Evolutionary conservation across 176 grass and related monocot genomes (phyloP).

Genomic region (Urochloa ruziziensis): DNA sequence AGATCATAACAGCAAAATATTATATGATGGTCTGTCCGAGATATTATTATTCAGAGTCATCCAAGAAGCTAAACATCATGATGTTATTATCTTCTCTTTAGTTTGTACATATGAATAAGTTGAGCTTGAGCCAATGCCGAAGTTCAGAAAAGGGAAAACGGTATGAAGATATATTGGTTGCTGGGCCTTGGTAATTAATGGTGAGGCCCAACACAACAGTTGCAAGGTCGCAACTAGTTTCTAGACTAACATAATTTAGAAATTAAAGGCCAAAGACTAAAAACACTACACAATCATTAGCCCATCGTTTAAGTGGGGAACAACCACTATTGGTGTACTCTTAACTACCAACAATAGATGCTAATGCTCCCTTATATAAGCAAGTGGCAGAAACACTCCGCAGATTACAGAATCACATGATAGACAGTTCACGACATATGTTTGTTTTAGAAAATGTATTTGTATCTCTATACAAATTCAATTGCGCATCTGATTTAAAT

Average conservation of each 20-base stretch:
- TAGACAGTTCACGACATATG: neutral
- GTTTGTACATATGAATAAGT: neutral
- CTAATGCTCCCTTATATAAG: neutral
- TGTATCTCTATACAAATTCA: neutral
- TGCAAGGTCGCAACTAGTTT: neutral
- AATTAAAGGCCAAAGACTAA: constrained; percentile 4
- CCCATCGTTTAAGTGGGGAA: constrained; percentile 7
- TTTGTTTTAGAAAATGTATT: neutral
- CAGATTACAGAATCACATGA: neutral
- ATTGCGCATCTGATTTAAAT: neutral
- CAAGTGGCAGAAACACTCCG: neutral
- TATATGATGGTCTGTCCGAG: neutral
- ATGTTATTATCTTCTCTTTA: neutral
- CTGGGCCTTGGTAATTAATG: neutral
- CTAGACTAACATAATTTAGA: neutral
- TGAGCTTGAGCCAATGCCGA: neutral
- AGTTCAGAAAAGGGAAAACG: neutral
- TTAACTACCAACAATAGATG: neutral
- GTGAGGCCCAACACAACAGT: constrained; percentile 12
- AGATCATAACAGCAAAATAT: neutral
- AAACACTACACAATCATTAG: neutral
- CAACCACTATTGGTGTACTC: constrained; percentile 15
- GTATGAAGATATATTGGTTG: neutral
- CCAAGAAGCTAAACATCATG: neutral
- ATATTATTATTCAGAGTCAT: neutral